A percentile compares a stretch with the other conserved stretches of the same genome.
These are phyloP conservation scores for Halophytophthora batemanensis DNA, from an alignment of 352 stramenopile genomes.

Conservation along the genomic window DNA sequence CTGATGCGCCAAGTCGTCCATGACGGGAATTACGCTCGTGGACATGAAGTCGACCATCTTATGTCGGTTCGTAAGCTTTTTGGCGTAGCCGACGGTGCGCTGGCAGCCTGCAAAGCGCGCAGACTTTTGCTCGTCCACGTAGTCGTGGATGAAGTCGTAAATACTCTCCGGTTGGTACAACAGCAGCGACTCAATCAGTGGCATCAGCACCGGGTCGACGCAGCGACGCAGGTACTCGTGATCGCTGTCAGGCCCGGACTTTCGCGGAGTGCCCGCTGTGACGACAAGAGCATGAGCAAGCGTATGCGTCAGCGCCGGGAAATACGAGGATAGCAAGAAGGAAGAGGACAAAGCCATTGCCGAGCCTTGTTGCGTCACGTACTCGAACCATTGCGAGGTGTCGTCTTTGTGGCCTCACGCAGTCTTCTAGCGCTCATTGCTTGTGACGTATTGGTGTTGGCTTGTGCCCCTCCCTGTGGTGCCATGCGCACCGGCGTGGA, in stretches of 20 bases:
- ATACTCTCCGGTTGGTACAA: slow-evolving; percentile 78
- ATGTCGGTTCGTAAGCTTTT: slow-evolving; percentile 62
- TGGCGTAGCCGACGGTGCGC: slow-evolving; percentile 45
- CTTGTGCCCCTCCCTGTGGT: not conserved
- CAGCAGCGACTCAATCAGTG: slow-evolving; percentile 73
- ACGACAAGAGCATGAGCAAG: not conserved
- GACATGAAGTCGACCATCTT: slow-evolving; percentile 87
- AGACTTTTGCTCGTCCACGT: slow-evolving; percentile 57
- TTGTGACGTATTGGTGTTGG: not conserved
- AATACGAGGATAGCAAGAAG: not conserved
- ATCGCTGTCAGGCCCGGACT: slow-evolving; percentile 45
- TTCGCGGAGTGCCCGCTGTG: slow-evolving; percentile 10
- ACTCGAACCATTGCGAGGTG: slow-evolving; percentile 16
- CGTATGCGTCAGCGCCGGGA: not conserved
- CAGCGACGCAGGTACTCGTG: slow-evolving; percentile 78
- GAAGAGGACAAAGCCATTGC: not conserved
- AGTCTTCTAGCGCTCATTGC: slow-evolving; percentile 35
- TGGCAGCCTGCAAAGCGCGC: slow-evolving; percentile 32
- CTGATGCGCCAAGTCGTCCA: slow-evolving; percentile 80
- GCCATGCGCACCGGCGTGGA: no score
- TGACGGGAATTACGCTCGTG: slow-evolving; percentile 78
- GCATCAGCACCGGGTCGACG: slow-evolving; percentile 81
- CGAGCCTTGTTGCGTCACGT: not conserved
- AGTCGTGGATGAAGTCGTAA: slow-evolving; percentile 82
- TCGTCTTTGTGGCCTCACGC: slow-evolving; percentile 27